Evolutionary conservation across 2,329 filamentous ascomycete species (phyloP), one percentile per base, ranked within the genome.

Genomic region (Aspergillus brasiliensis): DNA sequence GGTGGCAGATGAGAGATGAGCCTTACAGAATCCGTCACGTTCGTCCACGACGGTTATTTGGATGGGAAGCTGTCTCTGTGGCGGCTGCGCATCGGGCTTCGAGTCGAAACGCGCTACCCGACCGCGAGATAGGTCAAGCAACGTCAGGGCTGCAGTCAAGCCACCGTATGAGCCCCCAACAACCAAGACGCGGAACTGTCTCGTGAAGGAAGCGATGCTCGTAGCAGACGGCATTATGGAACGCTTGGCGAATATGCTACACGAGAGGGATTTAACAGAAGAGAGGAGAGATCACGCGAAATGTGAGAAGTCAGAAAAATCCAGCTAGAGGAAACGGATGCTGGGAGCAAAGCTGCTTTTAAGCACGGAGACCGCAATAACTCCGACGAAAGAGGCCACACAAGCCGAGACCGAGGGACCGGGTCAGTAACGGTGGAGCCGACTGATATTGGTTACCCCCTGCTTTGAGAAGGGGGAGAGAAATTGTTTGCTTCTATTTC

Each of bases 1-100:
- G 31, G 15, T 5, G n/a, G n/a, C 11, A 31, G 46, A 31, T 28
- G 15, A 17, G 38, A 3, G 15, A 6, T 13, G 7, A 42, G 25
- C 40, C 65, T 19, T 80, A 92, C 90, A 92, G 73, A 87, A 92
- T n/a, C 91, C 91, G 79, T 93, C 90, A n/a, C 89, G 81, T 74
- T 92, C 89, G 68, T 93, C 90, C 23, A 91, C 86, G 21, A 93
- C 83, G 21, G 88, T 92, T 53, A 93, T 87, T 38, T 91, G 83
- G 13, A 91, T 75, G 1, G 85, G 81, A 47, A 88, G 79, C 23
- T 78, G 80, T 47, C 80, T 78, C 19, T 62, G 58, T 57, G 62
- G 62, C 38, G 66, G 48, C 19, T 68, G 52, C 60, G 68, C 53
- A 61, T 67, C 49, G 60, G 65, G 19, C 58, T 71, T 61, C 57